Percentiles rank a stretch among this genome's conserved stretches.
Evolutionary conservation across 1,139 yeast genomes (phyloP).

Genomic region (Scheffersomyces segobiensis): DNA sequence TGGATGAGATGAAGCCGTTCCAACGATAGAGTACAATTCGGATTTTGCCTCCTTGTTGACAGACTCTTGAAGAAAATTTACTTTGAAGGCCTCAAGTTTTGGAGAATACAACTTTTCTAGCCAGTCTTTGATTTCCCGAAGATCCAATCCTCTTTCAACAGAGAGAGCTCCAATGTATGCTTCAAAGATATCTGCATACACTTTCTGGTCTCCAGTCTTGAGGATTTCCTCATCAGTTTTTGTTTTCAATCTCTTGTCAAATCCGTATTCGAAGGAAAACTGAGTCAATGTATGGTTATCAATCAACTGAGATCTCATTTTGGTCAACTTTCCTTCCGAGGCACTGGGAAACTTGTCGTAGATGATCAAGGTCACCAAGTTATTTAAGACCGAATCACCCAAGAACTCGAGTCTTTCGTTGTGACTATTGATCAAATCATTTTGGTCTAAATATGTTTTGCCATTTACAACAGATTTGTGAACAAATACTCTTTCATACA

Average conservation of each 20-base stretch:
- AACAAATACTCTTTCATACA: constrained; percentile 72
- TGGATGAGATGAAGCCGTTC: constrained; percentile 70
- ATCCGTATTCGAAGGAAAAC: constrained; percentile 70
- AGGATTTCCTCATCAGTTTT: constrained; percentile 47
- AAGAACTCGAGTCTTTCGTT: constrained; percentile 91
- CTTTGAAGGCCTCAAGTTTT: constrained; percentile 26
- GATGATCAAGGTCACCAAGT: constrained; percentile 66
- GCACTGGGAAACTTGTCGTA: constrained; percentile 67
- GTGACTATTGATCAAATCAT: constrained; percentile 62
- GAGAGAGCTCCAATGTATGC: constrained; percentile 88
- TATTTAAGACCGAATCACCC: constrained; percentile 87
- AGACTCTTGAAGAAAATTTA: constrained; percentile 24
- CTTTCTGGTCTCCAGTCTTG: constrained; percentile 55
- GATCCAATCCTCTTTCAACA: constrained; percentile 53
- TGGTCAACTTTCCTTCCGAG: constrained; percentile 81
- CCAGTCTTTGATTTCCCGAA: constrained; percentile 60
- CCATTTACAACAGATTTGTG: constrained; percentile 75
- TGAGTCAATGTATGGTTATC: constrained; percentile 72
- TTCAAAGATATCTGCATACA: constrained; percentile 79
- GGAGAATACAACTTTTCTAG: constrained; percentile 48
- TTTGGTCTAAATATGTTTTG: constrained; percentile 53
- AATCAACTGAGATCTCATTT: constrained; percentile 68
- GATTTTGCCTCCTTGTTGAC: constrained; percentile 69
- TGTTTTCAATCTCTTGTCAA: constrained; percentile 60
- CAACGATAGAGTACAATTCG: constrained; percentile 75